Percentiles rank a stretch among this genome's conserved stretches.
These are phyloP conservation scores for Phylloboletellus chloephorus DNA, from an alignment of 1,284 basidiomycete species.

Conservation along the genomic window DNA sequence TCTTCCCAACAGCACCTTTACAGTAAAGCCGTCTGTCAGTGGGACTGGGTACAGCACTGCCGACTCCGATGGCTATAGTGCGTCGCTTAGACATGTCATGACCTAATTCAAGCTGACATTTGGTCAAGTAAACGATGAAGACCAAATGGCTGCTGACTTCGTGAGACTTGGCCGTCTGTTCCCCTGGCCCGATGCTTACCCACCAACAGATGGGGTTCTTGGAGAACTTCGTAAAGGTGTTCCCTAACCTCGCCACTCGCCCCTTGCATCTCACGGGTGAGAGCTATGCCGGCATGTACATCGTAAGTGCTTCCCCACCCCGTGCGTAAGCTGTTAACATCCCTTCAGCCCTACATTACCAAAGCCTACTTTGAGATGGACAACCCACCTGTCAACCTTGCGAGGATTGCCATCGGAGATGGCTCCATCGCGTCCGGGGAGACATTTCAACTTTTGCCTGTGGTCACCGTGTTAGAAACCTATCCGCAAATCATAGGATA, in stretches of 20 bases:
- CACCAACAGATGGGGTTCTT: constrained; percentile 58
- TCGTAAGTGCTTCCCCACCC: constrained; percentile 36
- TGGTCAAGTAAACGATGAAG: constrained; percentile 52
- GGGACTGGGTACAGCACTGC: constrained; percentile 64
- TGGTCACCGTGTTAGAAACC: constrained; percentile 59
- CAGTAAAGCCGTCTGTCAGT: constrained; percentile 29
- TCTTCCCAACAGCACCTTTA: constrained; percentile 3
- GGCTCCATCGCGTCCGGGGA: constrained; percentile 48
- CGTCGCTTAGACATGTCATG: constrained; percentile 18
- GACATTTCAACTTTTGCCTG: constrained; percentile 48
- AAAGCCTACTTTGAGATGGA: constrained; percentile 59
- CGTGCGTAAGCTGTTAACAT: constrained; percentile 5
- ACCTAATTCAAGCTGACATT: constrained; percentile 4
- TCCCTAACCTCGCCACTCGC: constrained; percentile 54
- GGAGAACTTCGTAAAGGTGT: constrained; percentile 59
- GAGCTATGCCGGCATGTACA: constrained; percentile 63
- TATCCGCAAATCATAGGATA: constrained; percentile 71
- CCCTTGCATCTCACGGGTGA: constrained; percentile 62
- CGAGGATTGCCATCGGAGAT: constrained; percentile 66
- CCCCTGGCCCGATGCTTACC: not conserved
- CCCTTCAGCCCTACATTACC: constrained; percentile 61
- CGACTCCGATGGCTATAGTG: constrained; percentile 54
- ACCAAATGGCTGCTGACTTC: constrained; percentile 66
- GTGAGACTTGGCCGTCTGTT: constrained; percentile 35
- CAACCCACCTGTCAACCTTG: constrained; percentile 63